Evolutionary conservation across 306 rosid species (phyloP).

Genomic region (Ormosia emarginata): DNA sequence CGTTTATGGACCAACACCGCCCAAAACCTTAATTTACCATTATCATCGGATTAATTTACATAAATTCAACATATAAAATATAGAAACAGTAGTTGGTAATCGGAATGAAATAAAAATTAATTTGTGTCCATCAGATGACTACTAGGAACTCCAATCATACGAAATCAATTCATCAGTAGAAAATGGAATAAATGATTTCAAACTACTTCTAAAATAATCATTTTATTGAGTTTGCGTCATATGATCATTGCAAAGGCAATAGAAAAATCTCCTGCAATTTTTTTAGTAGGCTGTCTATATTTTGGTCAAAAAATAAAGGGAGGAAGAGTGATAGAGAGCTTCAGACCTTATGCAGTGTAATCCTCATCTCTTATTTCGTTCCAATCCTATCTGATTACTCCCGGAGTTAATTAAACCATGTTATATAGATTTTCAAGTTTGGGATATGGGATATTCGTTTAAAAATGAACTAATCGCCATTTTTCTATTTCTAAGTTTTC

Average conservation of each 20-base stretch:
- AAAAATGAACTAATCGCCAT: background rate
- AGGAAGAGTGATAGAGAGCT: background rate
- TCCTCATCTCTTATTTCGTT: background rate
- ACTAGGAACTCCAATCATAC: background rate
- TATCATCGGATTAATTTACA: conserved; percentile 18
- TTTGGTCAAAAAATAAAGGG: background rate
- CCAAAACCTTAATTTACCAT: conserved; percentile 23
- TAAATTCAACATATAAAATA: conserved; percentile 2
- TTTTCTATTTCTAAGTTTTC: background rate
- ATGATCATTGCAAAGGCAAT: conserved; percentile 18
- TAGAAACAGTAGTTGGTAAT: background rate
- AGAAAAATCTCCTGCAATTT: background rate
- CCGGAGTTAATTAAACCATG: background rate
- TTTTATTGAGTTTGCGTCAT: conserved; percentile 32
- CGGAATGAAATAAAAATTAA: background rate
- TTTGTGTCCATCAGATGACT: background rate
- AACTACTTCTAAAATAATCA: background rate
- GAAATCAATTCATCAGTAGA: conserved; percentile 9
- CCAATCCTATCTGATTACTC: background rate
- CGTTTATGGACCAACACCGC: conserved; percentile 25
- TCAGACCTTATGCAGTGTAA: background rate
- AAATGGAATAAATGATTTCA: conserved; percentile 14
- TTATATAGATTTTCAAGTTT: background rate
- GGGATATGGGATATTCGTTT: background rate
- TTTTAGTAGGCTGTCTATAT: background rate